A percentile compares a stretch with the other conserved stretches of the same genome.
Conservation (phyloP, 2,329 filamentous ascomycete genomes). For the Cyclaneusma minus region DNA sequence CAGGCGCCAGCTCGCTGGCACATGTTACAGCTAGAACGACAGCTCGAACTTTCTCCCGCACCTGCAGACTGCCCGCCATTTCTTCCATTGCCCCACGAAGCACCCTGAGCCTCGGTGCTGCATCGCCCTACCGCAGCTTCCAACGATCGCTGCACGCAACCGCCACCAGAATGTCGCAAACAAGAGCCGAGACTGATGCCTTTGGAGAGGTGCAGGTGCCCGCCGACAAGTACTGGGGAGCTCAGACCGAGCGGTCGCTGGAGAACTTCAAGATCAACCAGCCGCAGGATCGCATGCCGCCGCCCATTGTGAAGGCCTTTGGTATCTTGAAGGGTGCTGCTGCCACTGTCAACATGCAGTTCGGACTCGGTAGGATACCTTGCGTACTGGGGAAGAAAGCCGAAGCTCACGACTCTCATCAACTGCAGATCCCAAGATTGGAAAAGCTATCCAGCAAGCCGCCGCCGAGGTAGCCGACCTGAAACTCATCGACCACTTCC, state of each 20-base stretch:
- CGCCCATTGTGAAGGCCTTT: conserved; percentile 81
- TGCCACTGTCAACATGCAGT: conserved; percentile 89
- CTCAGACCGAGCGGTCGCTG: conserved; percentile 89
- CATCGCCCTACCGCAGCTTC: conserved; percentile 3
- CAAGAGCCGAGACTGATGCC: conserved; percentile 86
- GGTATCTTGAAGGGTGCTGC: conserved; percentile 96
- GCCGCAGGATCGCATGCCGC: conserved; percentile 95
- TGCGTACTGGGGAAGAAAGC: conserved; percentile 3
- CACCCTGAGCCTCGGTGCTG: conserved; percentile 1
- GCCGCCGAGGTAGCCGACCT: conserved; percentile 84
- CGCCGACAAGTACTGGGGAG: conserved; percentile 94
- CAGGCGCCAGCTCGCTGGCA: conserved; percentile 10
- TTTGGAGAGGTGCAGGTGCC: conserved; percentile 94
- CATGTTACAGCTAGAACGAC: conserved; percentile 10
- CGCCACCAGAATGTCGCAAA: conserved; percentile 25
- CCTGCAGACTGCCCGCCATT: conserved; percentile 1
- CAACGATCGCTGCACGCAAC: conserved; percentile 16
- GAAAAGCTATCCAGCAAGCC: conserved; percentile 86
- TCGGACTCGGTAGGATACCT: conserved; percentile 55
- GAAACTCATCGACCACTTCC: conserved; percentile 94
- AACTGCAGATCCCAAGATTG: conserved; percentile 64
- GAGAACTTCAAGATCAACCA: conserved; percentile 99
- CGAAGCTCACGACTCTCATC: conserved; percentile 11
- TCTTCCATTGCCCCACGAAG: conserved; percentile 1
- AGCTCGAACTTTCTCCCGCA: conserved; percentile 7